These are phyloP conservation scores for Wallemia hederae DNA, from an alignment of 1,284 basidiomycete genomes.

Conservation along the genomic window DNA sequence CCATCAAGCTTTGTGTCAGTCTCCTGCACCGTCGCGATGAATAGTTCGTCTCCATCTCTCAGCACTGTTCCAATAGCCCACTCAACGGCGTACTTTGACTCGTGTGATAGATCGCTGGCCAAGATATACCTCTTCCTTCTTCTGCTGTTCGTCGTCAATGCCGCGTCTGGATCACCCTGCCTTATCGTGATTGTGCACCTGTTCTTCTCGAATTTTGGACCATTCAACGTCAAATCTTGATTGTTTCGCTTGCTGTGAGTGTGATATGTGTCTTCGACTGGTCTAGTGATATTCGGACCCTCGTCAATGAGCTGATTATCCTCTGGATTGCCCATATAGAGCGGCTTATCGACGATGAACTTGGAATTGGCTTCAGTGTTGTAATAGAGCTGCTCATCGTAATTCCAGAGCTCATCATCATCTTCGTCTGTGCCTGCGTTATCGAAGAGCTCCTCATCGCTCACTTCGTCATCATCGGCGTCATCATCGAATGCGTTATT, in stretches of 20 bases:
- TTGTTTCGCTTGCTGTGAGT: slow-evolving; percentile 4
- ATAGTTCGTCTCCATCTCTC: slow-evolving; percentile 60
- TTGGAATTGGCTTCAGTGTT: slow-evolving; percentile 42
- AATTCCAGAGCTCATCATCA: slow-evolving; percentile 18
- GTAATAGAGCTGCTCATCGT: slow-evolving; percentile 38
- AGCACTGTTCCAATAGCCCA: slow-evolving; percentile 92
- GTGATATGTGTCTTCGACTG: slow-evolving; percentile 10
- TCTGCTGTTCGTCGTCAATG: slow-evolving; percentile 25
- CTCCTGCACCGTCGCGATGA: slow-evolving; percentile 71
- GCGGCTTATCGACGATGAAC: slow-evolving; percentile 34
- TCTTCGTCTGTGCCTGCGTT: slow-evolving; percentile 10
- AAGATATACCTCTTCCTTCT: slow-evolving; percentile 49
- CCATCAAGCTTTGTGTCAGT: slow-evolving; percentile 52
- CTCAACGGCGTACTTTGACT: slow-evolving; percentile 66
- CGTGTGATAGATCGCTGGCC: slow-evolving; percentile 75
- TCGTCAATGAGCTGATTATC: slow-evolving; percentile 42
- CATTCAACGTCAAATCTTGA: slow-evolving; percentile 12
- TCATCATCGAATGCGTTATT: slow-evolving; percentile 11
- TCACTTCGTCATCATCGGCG: slow-evolving; percentile 10
- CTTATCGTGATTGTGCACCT: slow-evolving; percentile 67
- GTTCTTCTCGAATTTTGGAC: slow-evolving; percentile 47
- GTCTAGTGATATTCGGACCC: slow-evolving; percentile 54
- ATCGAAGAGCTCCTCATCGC: slow-evolving; percentile 8
- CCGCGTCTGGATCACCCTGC: slow-evolving; percentile 43
- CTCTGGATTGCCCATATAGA: slow-evolving; percentile 12